These are phyloP conservation scores for Hymenoscyphus salicellus DNA, from an alignment of 2,329 filamentous ascomycete species.

Conservation along the genomic window DNA sequence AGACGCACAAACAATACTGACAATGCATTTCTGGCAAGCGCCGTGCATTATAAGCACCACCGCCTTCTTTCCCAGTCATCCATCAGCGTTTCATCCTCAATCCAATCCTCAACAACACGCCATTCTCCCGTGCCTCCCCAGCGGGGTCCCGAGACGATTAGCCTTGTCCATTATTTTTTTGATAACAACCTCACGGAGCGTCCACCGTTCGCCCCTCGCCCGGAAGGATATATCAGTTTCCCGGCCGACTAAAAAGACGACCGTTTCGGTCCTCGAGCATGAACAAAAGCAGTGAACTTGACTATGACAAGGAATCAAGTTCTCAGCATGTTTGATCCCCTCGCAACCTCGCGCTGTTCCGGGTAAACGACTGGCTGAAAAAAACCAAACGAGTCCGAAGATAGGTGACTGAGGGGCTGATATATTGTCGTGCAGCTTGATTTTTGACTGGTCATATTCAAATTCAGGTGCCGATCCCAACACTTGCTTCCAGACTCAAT, in stretches of 20 bases:
- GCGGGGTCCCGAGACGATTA: not conserved
- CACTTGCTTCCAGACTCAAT: not conserved
- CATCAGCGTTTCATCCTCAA: not conserved
- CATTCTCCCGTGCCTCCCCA: not conserved
- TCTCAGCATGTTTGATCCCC: not conserved
- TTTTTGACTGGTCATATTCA: slow-evolving; percentile 10
- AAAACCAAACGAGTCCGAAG: not conserved
- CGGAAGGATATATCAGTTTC: not conserved
- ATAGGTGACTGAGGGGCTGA: not conserved
- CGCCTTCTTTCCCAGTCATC: not conserved
- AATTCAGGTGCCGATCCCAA: slow-evolving; percentile 4
- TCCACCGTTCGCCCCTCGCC: not conserved
- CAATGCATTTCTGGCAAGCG: not conserved
- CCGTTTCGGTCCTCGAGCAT: not conserved
- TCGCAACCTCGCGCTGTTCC: not conserved
- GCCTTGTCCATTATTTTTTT: not conserved
- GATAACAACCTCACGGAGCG: not conserved
- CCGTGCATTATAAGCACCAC: not conserved
- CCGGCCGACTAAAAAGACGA: not conserved
- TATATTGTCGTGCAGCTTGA: not conserved
- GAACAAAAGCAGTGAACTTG: not conserved
- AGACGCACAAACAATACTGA: not conserved
- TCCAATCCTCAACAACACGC: not conserved
- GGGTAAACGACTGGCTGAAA: not conserved
- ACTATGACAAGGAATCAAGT: not conserved